Conservation (phyloP, 2,329 filamentous ascomycete genomes). For the Penicillium sp. region DNA sequence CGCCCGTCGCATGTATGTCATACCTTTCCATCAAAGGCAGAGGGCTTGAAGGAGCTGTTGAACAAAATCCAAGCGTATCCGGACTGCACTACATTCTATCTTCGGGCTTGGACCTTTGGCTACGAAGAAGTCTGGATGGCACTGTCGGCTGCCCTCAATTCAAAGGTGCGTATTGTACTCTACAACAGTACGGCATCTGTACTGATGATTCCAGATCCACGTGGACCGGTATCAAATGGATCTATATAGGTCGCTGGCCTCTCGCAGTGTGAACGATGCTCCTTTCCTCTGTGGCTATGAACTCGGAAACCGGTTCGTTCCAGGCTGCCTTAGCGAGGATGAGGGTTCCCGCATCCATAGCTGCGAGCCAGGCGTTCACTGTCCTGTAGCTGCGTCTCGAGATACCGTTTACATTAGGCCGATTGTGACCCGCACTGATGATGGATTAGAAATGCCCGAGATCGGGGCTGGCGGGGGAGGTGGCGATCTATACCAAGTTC, state of each 20-base stretch:
- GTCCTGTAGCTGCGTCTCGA: slow-evolving; percentile 34
- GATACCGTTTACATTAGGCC: slow-evolving; percentile 69
- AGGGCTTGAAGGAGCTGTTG: slow-evolving; percentile 67
- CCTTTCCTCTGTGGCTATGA: slow-evolving; percentile 63
- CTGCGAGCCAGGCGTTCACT: slow-evolving; percentile 61
- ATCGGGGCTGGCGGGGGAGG: slow-evolving; percentile 69
- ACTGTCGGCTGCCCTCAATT: slow-evolving; percentile 60
- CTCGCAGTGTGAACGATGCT: slow-evolving; percentile 48
- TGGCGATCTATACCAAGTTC: slow-evolving; percentile 61
- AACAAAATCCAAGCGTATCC: slow-evolving; percentile 61
- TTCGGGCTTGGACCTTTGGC: slow-evolving; percentile 83
- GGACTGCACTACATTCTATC: slow-evolving; percentile 65
- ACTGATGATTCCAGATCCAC: too few relatives aligned
- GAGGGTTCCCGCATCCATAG: slow-evolving; percentile 66
- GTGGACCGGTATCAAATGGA: slow-evolving; percentile 70
- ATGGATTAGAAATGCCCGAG: slow-evolving; percentile 60
- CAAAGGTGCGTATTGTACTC: slow-evolving; percentile 46
- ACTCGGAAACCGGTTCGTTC: slow-evolving; percentile 60
- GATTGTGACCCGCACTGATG: slow-evolving; percentile 54
- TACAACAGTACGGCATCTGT: too few relatives aligned
- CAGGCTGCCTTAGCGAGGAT: slow-evolving; percentile 63
- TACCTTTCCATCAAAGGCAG: slow-evolving; percentile 56
- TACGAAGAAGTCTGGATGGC: slow-evolving; percentile 90
- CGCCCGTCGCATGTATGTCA: slow-evolving; percentile 42
- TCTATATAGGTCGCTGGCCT: slow-evolving; percentile 58